Conservation (phyloP, 2,329 filamentous ascomycete genomes). For the Delphinella strobiligena region DNA sequence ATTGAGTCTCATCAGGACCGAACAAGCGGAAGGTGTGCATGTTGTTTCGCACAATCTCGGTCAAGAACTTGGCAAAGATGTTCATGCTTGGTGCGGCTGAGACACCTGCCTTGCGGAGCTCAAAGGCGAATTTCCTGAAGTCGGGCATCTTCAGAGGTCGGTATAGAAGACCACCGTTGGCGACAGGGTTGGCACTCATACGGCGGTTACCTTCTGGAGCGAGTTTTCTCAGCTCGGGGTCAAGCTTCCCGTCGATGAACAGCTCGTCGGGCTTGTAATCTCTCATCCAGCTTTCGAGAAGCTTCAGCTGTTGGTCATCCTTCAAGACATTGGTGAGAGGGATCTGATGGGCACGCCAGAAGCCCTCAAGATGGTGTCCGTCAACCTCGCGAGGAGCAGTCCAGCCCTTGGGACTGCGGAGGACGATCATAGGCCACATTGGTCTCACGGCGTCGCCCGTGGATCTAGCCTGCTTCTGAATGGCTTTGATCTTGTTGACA, state of each 20-base stretch:
- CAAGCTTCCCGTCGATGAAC: slow-evolving; percentile 54
- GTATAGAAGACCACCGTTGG: slow-evolving; percentile 56
- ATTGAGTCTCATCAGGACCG: slow-evolving; percentile 70
- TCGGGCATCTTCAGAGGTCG: slow-evolving; percentile 58
- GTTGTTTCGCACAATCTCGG: slow-evolving; percentile 55
- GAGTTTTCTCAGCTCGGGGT: slow-evolving; percentile 49
- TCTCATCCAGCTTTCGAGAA: slow-evolving; percentile 66
- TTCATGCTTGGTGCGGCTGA: slow-evolving; percentile 52
- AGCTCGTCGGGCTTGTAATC: slow-evolving; percentile 62
- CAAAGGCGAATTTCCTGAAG: slow-evolving; percentile 55
- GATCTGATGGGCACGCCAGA: slow-evolving; percentile 68
- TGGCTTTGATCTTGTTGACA: slow-evolving; percentile 54
- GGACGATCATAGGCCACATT: slow-evolving; percentile 67
- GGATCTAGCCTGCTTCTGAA: slow-evolving; percentile 60
- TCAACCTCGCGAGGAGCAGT: slow-evolving; percentile 61
- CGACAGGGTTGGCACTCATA: slow-evolving; percentile 67
- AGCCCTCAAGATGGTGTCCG: slow-evolving; percentile 60
- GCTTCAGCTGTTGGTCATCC: slow-evolving; percentile 51
- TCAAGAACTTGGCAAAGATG: slow-evolving; percentile 55
- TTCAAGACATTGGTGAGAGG: slow-evolving; percentile 58
- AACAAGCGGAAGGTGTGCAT: slow-evolving; percentile 60
- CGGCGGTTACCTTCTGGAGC: slow-evolving; percentile 53
- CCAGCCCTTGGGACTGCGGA: slow-evolving; percentile 71
- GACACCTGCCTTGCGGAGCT: slow-evolving; percentile 49
- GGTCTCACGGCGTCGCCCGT: slow-evolving; percentile 58